Evolutionary conservation across 2,329 filamentous ascomycete species (phyloP).

Genomic region (Volutella citrinella): DNA sequence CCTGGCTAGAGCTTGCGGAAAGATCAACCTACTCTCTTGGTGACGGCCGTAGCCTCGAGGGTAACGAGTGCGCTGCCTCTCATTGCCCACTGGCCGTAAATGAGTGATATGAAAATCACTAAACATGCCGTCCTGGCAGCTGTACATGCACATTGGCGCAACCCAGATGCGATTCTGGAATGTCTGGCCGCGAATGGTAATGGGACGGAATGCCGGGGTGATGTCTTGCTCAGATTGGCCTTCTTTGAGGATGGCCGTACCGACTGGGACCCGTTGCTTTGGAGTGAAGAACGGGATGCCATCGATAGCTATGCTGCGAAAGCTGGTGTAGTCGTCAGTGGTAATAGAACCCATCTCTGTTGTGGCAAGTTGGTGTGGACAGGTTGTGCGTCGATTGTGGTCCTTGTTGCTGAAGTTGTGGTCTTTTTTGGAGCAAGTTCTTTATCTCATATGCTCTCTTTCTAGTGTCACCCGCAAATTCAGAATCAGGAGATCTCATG

Average conservation of each 20-base stretch:
- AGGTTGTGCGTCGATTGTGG: too few species aligned
- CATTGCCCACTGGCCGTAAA: conserved; percentile 70
- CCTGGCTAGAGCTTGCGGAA: too few species aligned
- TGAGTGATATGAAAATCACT: conserved; percentile 81
- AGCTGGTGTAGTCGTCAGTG: not conserved
- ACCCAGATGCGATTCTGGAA: conserved; percentile 55
- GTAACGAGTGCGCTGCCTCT: conserved; percentile 72
- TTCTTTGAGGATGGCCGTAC: conserved; percentile 1
- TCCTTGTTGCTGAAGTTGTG: too few species aligned
- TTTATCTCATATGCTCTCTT: too few species aligned
- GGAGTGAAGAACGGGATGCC: conserved; percentile 2
- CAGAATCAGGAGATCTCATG: too few species aligned
- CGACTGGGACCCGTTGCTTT: conserved; percentile 1
- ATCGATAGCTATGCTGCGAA: not conserved
- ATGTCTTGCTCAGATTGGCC: conserved; percentile 12
- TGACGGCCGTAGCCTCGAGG: conserved; percentile 77
- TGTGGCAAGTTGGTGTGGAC: too few species aligned
- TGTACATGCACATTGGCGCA: conserved; percentile 59
- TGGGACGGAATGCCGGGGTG: conserved; percentile 52
- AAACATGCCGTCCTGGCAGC: conserved; percentile 59
- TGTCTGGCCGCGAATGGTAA: conserved; percentile 48
- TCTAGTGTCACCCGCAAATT: too few species aligned
- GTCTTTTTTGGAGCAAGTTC: too few species aligned
- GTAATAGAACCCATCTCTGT: too few species aligned
- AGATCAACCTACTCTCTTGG: too few species aligned